Conservation (phyloP, 1,284 basidiomycete species). For the Pseudozyma sp. region DNA sequence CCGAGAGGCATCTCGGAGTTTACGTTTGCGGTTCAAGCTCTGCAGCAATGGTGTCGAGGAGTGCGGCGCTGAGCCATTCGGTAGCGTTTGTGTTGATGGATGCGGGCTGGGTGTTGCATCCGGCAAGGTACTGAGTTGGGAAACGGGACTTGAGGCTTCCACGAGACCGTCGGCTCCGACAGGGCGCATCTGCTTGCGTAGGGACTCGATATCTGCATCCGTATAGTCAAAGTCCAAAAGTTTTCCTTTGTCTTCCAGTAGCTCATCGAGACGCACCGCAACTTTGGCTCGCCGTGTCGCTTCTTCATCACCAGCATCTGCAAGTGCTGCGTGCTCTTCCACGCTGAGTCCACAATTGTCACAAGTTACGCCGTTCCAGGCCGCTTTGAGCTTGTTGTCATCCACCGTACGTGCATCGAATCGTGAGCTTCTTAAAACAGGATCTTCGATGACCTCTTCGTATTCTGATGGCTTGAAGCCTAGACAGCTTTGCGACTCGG, state of each 20-base stretch:
- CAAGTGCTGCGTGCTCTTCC: slow-evolving; percentile 76
- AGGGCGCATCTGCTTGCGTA: slow-evolving; percentile 73
- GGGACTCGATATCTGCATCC: slow-evolving; percentile 77
- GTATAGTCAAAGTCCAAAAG: slow-evolving; percentile 82
- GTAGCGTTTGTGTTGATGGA: slow-evolving; percentile 28
- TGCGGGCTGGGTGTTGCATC: slow-evolving; percentile 50
- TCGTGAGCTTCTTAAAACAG: slow-evolving; percentile 21
- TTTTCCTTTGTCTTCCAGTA: slow-evolving; percentile 81
- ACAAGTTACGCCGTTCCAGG: slow-evolving; percentile 37
- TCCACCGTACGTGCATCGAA: slow-evolving; percentile 27
- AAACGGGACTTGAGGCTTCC: slow-evolving; percentile 40
- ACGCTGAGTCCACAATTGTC: slow-evolving; percentile 78
- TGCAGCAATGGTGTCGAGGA: slow-evolving; percentile 44
- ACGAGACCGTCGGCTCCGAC: slow-evolving; percentile 46
- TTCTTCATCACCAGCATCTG: slow-evolving; percentile 67
- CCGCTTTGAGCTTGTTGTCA: slow-evolving; percentile 23
- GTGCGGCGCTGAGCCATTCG: slow-evolving; percentile 30
- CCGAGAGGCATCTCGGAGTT: slow-evolving; percentile 39
- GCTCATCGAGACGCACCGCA: slow-evolving; percentile 84
- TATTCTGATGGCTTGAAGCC: slow-evolving; percentile 44
- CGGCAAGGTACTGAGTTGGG: slow-evolving; percentile 43
- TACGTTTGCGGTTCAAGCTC: slow-evolving; percentile 47
- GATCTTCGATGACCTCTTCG: slow-evolving; percentile 34
- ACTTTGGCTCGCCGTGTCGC: slow-evolving; percentile 77
- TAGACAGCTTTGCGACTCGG: slow-evolving; percentile 15